Evolutionary conservation across 139 green algal species (phyloP), one percentile per base, ranked within the genome.

Genomic region (Chlamydomonas urium): DNA sequence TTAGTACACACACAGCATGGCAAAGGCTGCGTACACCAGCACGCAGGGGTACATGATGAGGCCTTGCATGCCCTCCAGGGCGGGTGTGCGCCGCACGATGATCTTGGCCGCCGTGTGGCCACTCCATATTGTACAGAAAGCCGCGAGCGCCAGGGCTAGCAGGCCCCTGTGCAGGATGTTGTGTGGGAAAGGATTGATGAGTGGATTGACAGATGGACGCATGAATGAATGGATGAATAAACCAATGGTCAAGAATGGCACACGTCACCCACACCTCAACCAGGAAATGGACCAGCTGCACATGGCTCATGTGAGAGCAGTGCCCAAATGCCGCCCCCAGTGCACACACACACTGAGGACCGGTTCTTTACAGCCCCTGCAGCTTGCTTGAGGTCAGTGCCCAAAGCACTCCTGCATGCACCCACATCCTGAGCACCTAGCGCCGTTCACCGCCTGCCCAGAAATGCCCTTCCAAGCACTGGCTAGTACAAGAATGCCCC

Each of bases 1-100:
- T 67, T 71, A 94, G 62, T 96, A 97, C 8, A 96, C 61, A 19
- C 88, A 89, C 6, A 97, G 76, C 69, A 97, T 69, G 2, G 90
- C 86, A 73, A 97, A 97, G 0, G 84, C 80, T 14, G 66, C 79
- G 62, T 94, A 97, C 71, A 94, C 77, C 36, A 97, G 78, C 2
- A 86, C 29, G 77, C 93, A 97, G 1, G 93, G 91, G 57, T 93
- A 93, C 19, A 85, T 57, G 8, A 97, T 71, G 1, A 97, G 60
- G 1, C 29, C 62, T 42, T 68, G 79, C 29, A 90, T 73, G 14
- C 93, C 86, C 63, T 83, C 76, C 57, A 97, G 71, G 6, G 76
- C 79, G 6, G 81, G 80, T 19, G 80, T 88, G 0, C 86, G 73
- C 21, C 78, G 69, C 3, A 83, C 70, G 38, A 97, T 88, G 34